These are phyloP conservation scores for Dioscorea cayenensis DNA, from an alignment of 116 monocot genomes.

Conservation along the genomic window DNA sequence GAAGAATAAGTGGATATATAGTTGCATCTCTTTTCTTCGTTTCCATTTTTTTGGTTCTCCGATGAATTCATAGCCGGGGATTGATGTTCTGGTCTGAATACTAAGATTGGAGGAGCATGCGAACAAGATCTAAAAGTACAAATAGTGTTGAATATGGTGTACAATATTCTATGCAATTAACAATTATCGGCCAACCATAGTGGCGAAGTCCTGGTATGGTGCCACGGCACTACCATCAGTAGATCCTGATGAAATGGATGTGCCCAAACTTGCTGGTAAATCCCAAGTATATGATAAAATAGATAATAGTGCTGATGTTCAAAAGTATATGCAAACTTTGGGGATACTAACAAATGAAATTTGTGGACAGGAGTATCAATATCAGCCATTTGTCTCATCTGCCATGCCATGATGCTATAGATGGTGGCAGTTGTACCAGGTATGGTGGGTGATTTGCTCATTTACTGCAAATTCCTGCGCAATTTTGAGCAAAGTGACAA, in stretches of 20 bases:
- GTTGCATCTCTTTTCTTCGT: no score
- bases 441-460: constrained; percentile 84
- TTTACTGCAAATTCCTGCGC: constrained; percentile 62
- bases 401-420: constrained; percentile 42
- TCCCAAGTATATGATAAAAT: background rate
- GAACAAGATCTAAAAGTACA: background rate
- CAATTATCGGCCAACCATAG: constrained; percentile 18
- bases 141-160: background rate
- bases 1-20: no score
- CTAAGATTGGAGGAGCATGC: background rate
- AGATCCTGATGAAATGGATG: background rate
- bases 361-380: constrained; percentile 22
- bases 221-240: background rate
- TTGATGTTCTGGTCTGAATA: no score
- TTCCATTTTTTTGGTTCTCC: no score
- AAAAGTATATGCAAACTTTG: background rate
- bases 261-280: background rate
- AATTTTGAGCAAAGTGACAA: constrained; percentile 73
- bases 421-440: constrained; percentile 78
- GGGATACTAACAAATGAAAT: constrained; percentile 22
- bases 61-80: no score
- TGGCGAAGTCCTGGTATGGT: constrained; percentile 15
- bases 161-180: background rate
- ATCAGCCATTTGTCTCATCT: constrained; percentile 21
- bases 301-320: constrained; percentile 2